These are phyloP conservation scores for Coniochaeta pulveracea DNA, from an alignment of 2,329 filamentous ascomycete genomes.

Conservation along the genomic window DNA sequence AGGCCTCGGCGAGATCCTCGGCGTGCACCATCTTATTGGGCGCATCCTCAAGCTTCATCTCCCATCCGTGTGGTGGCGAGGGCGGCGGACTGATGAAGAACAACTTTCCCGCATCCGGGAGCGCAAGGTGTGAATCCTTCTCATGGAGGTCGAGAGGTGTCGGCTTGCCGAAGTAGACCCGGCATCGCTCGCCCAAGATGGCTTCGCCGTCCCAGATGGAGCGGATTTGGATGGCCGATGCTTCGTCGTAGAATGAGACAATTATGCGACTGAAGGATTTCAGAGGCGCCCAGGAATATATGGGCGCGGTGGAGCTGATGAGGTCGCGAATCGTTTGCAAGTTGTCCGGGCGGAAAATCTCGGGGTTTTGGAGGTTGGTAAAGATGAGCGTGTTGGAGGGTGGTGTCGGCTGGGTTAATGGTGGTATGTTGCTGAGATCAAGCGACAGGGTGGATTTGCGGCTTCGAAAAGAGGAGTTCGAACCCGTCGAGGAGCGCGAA, in stretches of 20 bases:
- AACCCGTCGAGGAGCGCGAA: no score
- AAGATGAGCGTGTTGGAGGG: constrained; percentile 78
- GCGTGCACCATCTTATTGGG: constrained; percentile 61
- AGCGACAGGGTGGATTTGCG: constrained; percentile 48
- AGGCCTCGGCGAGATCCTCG: constrained; percentile 55
- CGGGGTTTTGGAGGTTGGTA: constrained; percentile 63
- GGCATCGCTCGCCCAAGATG: constrained; percentile 57
- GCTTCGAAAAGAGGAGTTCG: no score
- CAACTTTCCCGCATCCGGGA: constrained; percentile 58
- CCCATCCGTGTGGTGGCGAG: constrained; percentile 57
- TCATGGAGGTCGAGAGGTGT: constrained; percentile 37
- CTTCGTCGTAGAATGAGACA: constrained; percentile 62
- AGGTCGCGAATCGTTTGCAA: constrained; percentile 63
- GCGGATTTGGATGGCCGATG: constrained; percentile 60
- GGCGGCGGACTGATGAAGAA: constrained; percentile 65
- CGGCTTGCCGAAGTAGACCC: constrained; percentile 57
- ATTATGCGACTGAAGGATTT: constrained; percentile 77
- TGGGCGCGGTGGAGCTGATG: constrained; percentile 56
- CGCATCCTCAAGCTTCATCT: constrained; percentile 55
- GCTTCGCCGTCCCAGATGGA: constrained; percentile 63
- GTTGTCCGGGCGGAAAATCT: constrained; percentile 66
- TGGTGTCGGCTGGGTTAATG: constrained; percentile 57
- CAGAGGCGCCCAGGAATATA: constrained; percentile 70
- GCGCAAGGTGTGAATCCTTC: constrained; percentile 47
- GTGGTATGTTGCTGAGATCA: constrained; percentile 62